Base-by-base conservation (phyloP, 495 filamentous ascomycete genomes). In the Neurospora hispaniola region DNA sequence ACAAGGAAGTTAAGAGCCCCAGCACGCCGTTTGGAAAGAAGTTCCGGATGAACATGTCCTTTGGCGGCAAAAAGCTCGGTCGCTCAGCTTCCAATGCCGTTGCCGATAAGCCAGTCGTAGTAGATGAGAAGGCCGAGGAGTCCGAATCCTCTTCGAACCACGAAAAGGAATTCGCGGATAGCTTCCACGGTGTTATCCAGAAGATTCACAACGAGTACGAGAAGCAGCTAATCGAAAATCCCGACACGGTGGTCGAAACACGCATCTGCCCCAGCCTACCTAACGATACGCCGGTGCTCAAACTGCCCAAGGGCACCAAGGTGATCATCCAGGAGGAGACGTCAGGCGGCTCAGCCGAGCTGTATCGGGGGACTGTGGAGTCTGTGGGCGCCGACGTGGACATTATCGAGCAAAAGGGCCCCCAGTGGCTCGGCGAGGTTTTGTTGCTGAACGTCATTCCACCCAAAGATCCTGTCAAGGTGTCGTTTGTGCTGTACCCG, bases 321-420 rank as follows among this genome's bases (percentile, higher is more conserved):
- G 91, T 99, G 42, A 92, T 98, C 66, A 93, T 99, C 70, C 96
- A 99, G 79, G 96, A 98, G 79, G 96, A 99, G 78, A 91, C 92
- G 1, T 92, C 92, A 42, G 96, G 94, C 40, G 96, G 96, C 68
- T 94, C 94, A 69, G 91, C 92, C 38, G 96, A 98, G 83, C 83
- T 98, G 6, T 98, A 97, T 79, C 86, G 94, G 78, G 96, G 96
- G 1, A 96, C 89, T 7, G 91, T 98, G 14, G 92, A 86, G 48
- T 88, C 88, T 4, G 86, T 94, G 16, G 93, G 92, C 9, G 82
- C 88, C 69, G 93, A 97, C 74, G 90, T 91, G 40, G 93, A 96
- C 80, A 80, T 90, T 18, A 89, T 99, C 40, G 95, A 98, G 82
- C 90, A 90, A 74, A 85, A 90, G 16, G 94, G 91, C 40, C 96